Percentiles rank a stretch among this genome's conserved stretches.
Evolutionary conservation across 352 stramenopile genomes (phyloP).

Genomic region (Phytophthora pinifolia): DNA sequence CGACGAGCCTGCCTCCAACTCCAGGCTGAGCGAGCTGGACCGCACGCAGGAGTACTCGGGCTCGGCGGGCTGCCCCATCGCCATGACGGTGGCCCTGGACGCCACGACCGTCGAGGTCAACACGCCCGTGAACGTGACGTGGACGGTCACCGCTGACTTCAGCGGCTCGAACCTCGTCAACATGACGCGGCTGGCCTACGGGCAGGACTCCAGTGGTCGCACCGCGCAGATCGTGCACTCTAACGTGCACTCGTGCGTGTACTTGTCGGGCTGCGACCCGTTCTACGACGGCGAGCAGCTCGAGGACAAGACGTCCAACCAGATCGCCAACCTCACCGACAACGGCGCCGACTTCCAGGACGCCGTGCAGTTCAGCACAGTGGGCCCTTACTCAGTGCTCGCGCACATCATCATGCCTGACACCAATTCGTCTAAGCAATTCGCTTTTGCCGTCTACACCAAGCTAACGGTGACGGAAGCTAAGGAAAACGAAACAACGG

Average conservation of each 20-base stretch:
- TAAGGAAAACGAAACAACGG: constrained; percentile 18
- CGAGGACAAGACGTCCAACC: constrained; percentile 54
- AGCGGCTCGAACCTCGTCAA: constrained; percentile 40
- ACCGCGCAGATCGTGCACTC: constrained; percentile 67
- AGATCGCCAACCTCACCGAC: constrained; percentile 60
- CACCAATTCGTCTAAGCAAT: constrained; percentile 45
- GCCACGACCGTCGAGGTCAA: constrained; percentile 31
- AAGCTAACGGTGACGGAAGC: constrained; percentile 40
- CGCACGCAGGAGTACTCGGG: constrained; percentile 40
- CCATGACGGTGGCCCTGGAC: constrained; percentile 41
- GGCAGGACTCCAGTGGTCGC: constrained; percentile 29
- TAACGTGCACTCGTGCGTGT: constrained; percentile 62
- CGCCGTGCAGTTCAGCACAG: constrained; percentile 34
- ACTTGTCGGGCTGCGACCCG: constrained; percentile 50
- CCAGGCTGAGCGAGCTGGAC: constrained; percentile 46
- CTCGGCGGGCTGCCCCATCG: constrained; percentile 39
- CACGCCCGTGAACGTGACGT: constrained; percentile 46
- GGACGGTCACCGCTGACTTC: constrained; percentile 53
- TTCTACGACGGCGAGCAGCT: constrained; percentile 52
- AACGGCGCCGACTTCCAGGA: constrained; percentile 41
- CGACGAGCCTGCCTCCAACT: constrained; percentile 33
- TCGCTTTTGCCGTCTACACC: constrained; percentile 51
- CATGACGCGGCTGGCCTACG: constrained; percentile 50
- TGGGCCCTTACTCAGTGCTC: constrained; percentile 48
- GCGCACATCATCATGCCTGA: constrained; percentile 64